Percentiles rank a stretch among this genome's conserved stretches.
phyloP scores from a whole-genome alignment of 1,284 basidiomycete species.

The Microbotryum violaceum region DNA sequence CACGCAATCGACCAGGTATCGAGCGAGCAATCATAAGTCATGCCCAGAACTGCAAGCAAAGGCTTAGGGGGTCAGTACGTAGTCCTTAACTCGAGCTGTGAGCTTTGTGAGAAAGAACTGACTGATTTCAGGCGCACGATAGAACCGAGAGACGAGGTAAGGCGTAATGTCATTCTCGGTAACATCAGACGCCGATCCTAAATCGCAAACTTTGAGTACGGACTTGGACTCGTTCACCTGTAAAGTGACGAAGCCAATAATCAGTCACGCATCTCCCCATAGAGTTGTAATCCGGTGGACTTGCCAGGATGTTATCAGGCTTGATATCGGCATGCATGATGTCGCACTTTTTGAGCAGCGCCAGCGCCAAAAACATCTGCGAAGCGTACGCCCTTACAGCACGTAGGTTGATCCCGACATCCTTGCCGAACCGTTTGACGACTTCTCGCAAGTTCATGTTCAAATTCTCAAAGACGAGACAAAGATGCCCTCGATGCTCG shows the following conservation, averaged over 20 bases:
- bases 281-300: constrained; percentile 36
- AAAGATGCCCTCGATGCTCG: constrained; percentile 92
- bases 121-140: constrained; percentile 99
- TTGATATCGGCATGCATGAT: constrained; percentile 99
- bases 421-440: constrained; percentile 97
- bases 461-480: constrained; percentile 89
- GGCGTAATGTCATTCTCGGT: constrained; percentile 96
- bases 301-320: constrained; percentile 85
- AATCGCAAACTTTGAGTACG: constrained; percentile 85
- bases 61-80: not conserved
- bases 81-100: not conserved
- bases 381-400: constrained; percentile 97
- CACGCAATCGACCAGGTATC: constrained; percentile 98
- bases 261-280: not conserved
- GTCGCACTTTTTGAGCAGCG: constrained; percentile 75
- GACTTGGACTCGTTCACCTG: constrained; percentile 95
- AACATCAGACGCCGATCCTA: constrained; percentile 89
- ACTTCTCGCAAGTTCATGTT: constrained; percentile 98
- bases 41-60: constrained; percentile 66
- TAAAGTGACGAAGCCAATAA: constrained; percentile 6
- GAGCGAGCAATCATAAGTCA: constrained; percentile 85
- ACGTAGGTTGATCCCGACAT: constrained; percentile 89
- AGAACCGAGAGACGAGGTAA: constrained; percentile 95
- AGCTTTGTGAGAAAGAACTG: constrained; percentile 38
- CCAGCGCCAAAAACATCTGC: constrained; percentile 83